These are phyloP conservation scores for Suhomyces sp. DNA, from an alignment of 805 yeast genomes.

Conservation along the genomic window DNA sequence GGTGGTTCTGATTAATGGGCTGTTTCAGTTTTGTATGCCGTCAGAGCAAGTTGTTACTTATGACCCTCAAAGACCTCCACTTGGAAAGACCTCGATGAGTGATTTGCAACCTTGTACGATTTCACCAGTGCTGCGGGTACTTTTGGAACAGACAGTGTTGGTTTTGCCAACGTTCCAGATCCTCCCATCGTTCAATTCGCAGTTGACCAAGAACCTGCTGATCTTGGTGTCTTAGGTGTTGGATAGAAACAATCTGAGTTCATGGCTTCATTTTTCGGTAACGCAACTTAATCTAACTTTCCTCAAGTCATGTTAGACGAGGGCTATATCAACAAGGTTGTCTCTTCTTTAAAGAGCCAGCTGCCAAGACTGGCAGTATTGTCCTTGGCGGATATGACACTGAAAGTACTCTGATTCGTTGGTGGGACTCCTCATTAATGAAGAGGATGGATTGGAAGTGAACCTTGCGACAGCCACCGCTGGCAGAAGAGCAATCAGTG, in stretches of 20 bases:
- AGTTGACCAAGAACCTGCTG: too few species aligned
- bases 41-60: not conserved
- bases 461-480: too few species aligned
- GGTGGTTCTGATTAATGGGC: too few species aligned
- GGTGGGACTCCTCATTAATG: not conserved
- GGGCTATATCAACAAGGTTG: constrained; percentile 41
- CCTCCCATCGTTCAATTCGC: not conserved
- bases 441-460: too few species aligned
- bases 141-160: not conserved
- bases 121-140: not conserved
- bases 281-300: too few species aligned
- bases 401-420: constrained; percentile 54
- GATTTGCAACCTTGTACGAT: too few species aligned
- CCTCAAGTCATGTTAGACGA: too few species aligned
- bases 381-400: constrained; percentile 73
- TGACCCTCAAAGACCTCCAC: not conserved
- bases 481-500: too few species aligned
- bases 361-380: constrained; percentile 48
- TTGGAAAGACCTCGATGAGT: not conserved
- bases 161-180: not conserved
- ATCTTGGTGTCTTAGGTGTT: too few species aligned
- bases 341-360: constrained; percentile 56
- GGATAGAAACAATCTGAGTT: too few species aligned
- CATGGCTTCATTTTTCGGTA: too few species aligned
- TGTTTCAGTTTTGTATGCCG: too few species aligned